Evolutionary conservation across 768 basidiomycete genomes (phyloP), one percentile per base, ranked within the genome.

Genomic region (Cystobasidium ongulense): DNA sequence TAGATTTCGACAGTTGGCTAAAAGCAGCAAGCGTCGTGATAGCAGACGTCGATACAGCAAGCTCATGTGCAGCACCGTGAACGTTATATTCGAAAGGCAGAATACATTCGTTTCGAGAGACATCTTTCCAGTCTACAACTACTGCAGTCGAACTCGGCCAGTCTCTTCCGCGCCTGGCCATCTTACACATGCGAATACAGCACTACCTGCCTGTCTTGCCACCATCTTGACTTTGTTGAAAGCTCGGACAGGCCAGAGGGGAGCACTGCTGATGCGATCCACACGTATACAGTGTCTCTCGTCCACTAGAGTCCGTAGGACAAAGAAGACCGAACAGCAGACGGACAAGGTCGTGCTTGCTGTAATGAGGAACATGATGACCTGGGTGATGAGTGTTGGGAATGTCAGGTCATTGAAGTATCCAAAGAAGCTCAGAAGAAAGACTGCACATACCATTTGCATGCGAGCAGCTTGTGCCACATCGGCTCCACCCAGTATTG

Each of bases 281-380:
- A 78, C 71, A 17, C 82, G 78, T 29, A 82, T 79, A 0, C 82
- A 80, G 71, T 81, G 81, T 13, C 74, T 53, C 1, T 68, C 74
- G 78, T 94, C 92, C 41, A 92, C 86, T 5, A 88, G 84, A 17
- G 88, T 84, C 1, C 80, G 79, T 8, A 92, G 84, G 7, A 86
- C 84, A 50, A 87, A 82, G 71, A 88, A 81, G 0, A 88, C 88
- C 1, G 87, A 85, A 64, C 86, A 82, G 67, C 90, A 87, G 1
- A 88, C 84, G 15, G 89, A 86, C 29, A 94, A 84, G 0, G 88
- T 86, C 0, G 89, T 89, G 73, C 87, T 86, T 0, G 91, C 87
- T 1, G 88, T 87, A 54, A 93, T 90, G 89, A 93, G 90, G 81
- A 94, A 93, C 87, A 92, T 90, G 82, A 94, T 91, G 73, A 94